Base-by-base conservation (phyloP, 164 flowering plant genomes). In the Vitis riparia region DNA sequence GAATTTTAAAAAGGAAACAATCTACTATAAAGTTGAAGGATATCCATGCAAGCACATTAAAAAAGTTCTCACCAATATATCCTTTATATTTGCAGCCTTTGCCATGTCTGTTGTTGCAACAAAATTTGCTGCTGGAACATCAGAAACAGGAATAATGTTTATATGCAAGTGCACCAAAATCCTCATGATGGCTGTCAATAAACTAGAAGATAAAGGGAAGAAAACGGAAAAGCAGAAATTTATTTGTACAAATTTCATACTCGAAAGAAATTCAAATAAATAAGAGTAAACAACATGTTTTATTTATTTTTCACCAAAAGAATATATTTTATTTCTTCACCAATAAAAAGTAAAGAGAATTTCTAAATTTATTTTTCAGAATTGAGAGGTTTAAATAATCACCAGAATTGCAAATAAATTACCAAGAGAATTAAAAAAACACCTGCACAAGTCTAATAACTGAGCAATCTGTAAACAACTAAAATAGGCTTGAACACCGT, bases 101-200 rank as follows among this genome's bases (percentile, higher is more conserved):
- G 88, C 88, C 2, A 79, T 14, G 64, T 23, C 27, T 23, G 75
- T 83, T 15, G 74, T 59, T 58, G 78, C 73, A 68, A 79, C 62
- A 78, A 89, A 77, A 79, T 78, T 79, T 62, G 83, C 78, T 63
- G 75, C 93, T 87, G 87, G 68, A 86, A 50, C 67, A 76, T 12
- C 9, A 55, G 11, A 68, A 68, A 62, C 15, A 59, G 11, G 48
- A 19, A 3, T 48, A n/a, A 44, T 9, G 52, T 55, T 30, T 62
- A 57, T n/a, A 73, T 15, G 19, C 44, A 10, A 17, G 55, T 8
- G 60, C n/a, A 27, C 17, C 8, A 44, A 51, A 27, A 17, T 23
- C n/a, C 23, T 61, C 32, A 30, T 59, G 3, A 29, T 13, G 12
- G 37, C 12, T 19, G 12, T 7, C 53, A 19, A 29, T 10, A 16